phyloP scores from a whole-genome alignment of 106 monocot species.

The Alisma plantagoaquatica region DNA sequence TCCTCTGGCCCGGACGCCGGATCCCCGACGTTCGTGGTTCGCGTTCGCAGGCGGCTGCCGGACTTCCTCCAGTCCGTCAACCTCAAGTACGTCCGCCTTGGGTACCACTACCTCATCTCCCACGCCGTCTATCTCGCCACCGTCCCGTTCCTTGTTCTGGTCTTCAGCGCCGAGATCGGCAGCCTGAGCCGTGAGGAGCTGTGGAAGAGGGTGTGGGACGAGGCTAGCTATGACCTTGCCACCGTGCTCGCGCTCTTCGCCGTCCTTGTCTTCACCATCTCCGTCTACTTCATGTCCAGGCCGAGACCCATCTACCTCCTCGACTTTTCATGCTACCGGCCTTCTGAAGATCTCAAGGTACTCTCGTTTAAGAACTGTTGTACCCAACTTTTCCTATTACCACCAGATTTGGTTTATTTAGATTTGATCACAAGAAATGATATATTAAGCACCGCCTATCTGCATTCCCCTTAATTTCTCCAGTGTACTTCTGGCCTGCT shows the following conservation, averaged over 20 bases:
- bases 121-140: conserved; percentile 71
- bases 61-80: conserved; percentile 97
- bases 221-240: conserved; percentile 73
- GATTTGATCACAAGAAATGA: too few relatives aligned
- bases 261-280: conserved; percentile 67
- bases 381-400: too few relatives aligned
- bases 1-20: conserved; percentile 26
- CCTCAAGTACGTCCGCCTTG: conserved; percentile 90
- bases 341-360: conserved; percentile 84
- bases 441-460: too few relatives aligned
- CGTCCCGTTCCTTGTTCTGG: conserved; percentile 53
- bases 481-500: too few relatives aligned
- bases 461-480: too few relatives aligned
- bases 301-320: conserved; percentile 81
- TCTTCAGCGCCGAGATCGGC: conserved; percentile 83
- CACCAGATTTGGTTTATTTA: too few relatives aligned
- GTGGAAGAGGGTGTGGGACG: conserved; percentile 78
- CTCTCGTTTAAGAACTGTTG: neutral
- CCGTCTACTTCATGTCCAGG: conserved; percentile 70
- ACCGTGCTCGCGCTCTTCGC: conserved; percentile 69
- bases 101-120: conserved; percentile 87
- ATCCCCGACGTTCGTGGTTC: conserved; percentile 75
- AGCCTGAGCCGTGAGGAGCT: conserved; percentile 62
- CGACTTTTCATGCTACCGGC: conserved; percentile 88
- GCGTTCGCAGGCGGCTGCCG: conserved; percentile 78